Percentiles rank a stretch among this genome's conserved stretches.
phyloP scores from a whole-genome alignment of 2,329 filamentous ascomycete species.

The Colletotrichum liaoningense region DNA sequence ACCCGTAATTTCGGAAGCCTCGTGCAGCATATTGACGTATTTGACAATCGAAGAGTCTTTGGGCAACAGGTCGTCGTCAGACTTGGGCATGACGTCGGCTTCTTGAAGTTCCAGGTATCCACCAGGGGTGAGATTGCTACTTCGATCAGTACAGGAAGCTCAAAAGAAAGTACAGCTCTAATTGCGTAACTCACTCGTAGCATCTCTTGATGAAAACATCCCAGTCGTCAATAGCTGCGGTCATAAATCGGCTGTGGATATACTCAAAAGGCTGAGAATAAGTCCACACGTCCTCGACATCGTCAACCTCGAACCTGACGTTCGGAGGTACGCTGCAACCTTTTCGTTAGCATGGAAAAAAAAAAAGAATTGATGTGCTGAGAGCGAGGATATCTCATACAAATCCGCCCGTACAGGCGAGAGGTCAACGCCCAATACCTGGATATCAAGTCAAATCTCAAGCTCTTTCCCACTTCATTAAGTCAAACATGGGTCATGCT shows the following conservation, averaged over 20 bases:
- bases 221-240: conserved; percentile 47
- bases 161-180: no score
- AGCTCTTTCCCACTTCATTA: neutral
- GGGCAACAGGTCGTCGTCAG: conserved; percentile 53
- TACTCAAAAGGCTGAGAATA: conserved; percentile 52
- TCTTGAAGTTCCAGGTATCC: conserved; percentile 59
- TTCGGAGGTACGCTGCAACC: conserved; percentile 57
- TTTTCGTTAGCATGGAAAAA: conserved; percentile 34
- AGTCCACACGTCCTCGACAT: conserved; percentile 52
- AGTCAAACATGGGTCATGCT: neutral
- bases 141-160: neutral
- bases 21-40: conserved; percentile 44
- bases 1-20: conserved; percentile 44
- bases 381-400: conserved; percentile 39
- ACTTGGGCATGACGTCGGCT: conserved; percentile 48
- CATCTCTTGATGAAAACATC: conserved; percentile 47
- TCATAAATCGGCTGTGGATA: conserved; percentile 51
- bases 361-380: neutral
- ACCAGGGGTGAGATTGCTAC: conserved; percentile 50
- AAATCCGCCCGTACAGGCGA: conserved; percentile 51
- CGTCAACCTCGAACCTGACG: conserved; percentile 58
- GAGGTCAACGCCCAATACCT: conserved; percentile 50
- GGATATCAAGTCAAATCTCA: neutral
- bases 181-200: neutral
- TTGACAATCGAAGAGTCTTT: conserved; percentile 41